Evolutionary conservation across 2,329 filamentous ascomycete species (phyloP).

Genomic region (Fusarium poae): DNA sequence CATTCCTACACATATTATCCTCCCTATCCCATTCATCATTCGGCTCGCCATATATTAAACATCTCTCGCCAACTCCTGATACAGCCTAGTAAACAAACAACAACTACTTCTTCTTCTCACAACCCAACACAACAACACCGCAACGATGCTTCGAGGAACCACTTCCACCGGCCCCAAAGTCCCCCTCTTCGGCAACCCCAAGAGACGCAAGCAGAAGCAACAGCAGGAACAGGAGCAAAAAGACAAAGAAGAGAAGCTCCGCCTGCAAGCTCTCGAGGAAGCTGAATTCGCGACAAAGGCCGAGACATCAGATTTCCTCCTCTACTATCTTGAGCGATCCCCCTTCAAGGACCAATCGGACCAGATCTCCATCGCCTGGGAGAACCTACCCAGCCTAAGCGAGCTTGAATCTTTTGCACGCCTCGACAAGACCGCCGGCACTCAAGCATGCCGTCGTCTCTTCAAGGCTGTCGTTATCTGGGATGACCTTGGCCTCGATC

Average conservation of each 20-base stretch:
- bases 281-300: constrained; percentile 51
- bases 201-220: constrained; percentile 47
- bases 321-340: constrained; percentile 51
- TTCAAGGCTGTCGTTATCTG: constrained; percentile 57
- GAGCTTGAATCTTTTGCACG: constrained; percentile 53
- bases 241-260: constrained; percentile 40
- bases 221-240: constrained; percentile 43
- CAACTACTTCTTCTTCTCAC: not conserved
- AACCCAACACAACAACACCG: constrained; percentile 10
- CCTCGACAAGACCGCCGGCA: constrained; percentile 54
- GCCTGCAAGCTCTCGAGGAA: constrained; percentile 46
- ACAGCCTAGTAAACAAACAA: not conserved
- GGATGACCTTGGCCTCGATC: constrained; percentile 54
- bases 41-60: constrained; percentile 6
- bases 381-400: constrained; percentile 52
- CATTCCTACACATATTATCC: constrained; percentile 15
- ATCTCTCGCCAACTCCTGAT: not conserved
- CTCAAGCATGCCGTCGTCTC: constrained; percentile 53
- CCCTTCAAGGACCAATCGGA: constrained; percentile 48
- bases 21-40: constrained; percentile 16
- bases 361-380: constrained; percentile 53
- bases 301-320: constrained; percentile 52
- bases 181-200: constrained; percentile 46
- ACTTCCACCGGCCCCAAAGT: constrained; percentile 37
- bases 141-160: constrained; percentile 43